Evolutionary conservation across 2,329 filamentous ascomycete genomes (phyloP).

Genomic region (Furcasterigmium sp.): DNA sequence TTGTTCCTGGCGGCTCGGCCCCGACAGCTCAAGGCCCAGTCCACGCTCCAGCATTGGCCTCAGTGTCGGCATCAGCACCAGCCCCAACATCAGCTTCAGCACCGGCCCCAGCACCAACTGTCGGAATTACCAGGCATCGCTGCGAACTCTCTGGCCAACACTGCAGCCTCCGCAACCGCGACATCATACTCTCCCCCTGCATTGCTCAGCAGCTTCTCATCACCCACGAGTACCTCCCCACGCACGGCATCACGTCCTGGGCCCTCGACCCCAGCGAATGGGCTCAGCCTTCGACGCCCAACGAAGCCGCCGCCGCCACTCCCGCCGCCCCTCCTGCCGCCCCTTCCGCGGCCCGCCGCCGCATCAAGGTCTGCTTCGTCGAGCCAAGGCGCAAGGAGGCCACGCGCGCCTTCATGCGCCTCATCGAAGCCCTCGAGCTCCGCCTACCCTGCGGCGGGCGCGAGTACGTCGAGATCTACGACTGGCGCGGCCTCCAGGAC

Average conservation of each 20-base stretch:
- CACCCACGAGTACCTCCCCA: slow-evolving; percentile 29
- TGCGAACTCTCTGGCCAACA: slow-evolving; percentile 13
- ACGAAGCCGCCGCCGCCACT: neutral
- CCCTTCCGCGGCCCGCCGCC: neutral
- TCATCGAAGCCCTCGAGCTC: slow-evolving; percentile 23
- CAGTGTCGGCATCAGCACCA: too few species aligned
- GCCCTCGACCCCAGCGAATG: slow-evolving; percentile 30
- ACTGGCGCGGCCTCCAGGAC: slow-evolving; percentile 40
- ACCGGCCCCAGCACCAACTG: neutral
- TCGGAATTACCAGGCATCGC: neutral
- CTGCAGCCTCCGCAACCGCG: slow-evolving; percentile 31
- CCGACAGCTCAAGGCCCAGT: too few species aligned
- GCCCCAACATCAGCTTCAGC: neutral
- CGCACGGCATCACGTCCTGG: slow-evolving; percentile 34
- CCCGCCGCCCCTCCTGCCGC: neutral
- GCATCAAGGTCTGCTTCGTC: slow-evolving; percentile 25
- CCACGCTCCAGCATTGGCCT: too few species aligned
- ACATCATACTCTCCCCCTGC: slow-evolving; percentile 36
- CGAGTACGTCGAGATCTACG: slow-evolving; percentile 36
- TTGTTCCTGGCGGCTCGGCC: too few species aligned
- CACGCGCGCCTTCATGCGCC: slow-evolving; percentile 25
- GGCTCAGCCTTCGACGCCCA: slow-evolving; percentile 8
- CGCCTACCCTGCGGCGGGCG: slow-evolving; percentile 19
- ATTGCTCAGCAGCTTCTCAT: slow-evolving; percentile 30
- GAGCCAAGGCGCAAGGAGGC: slow-evolving; percentile 22